Evolutionary conservation across 495 filamentous ascomycete species (phyloP).

Genomic region (Geopyxis carbonaria): DNA sequence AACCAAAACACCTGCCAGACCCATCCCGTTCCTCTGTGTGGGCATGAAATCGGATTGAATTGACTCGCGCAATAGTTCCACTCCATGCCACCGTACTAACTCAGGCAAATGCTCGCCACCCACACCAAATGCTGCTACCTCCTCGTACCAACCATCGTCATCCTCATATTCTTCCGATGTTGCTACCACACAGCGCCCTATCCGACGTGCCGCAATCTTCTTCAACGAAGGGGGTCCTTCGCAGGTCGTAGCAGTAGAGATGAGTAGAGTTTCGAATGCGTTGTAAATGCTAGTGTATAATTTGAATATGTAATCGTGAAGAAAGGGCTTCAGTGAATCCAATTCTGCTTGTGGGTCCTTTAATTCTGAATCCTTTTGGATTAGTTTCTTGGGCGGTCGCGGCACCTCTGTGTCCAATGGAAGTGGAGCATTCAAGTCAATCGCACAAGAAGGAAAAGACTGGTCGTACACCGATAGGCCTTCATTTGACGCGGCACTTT

Average conservation of each 20-base stretch:
- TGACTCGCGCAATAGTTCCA: conserved; percentile 17
- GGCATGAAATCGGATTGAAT: conserved; percentile 7
- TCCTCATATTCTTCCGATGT: conserved; percentile 10
- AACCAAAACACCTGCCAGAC: conserved; percentile 12
- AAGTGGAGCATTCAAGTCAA: not conserved
- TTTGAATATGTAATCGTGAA: conserved; percentile 13
- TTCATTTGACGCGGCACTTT: not conserved
- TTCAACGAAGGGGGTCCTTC: conserved; percentile 4
- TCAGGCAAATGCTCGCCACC: conserved; percentile 20
- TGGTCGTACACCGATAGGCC: not conserved
- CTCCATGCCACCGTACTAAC: conserved; percentile 21
- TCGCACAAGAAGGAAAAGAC: not conserved
- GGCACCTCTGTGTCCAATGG: not conserved
- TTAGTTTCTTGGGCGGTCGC: not conserved
- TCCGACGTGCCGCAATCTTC: conserved; percentile 14
- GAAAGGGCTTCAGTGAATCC: conserved; percentile 8
- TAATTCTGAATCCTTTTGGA: not conserved
- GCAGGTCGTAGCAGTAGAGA: conserved; percentile 6
- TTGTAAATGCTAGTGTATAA: conserved; percentile 17
- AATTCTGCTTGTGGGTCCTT: conserved; percentile 6
- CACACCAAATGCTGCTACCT: conserved; percentile 13
- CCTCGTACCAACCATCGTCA: conserved; percentile 22
- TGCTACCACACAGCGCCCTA: conserved; percentile 22
- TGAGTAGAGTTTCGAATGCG: conserved; percentile 14
- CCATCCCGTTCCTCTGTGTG: conserved; percentile 8